These are phyloP conservation scores for Alopecurus myosuroides DNA, from an alignment of 176 grass and related monocot species.

Conservation along the genomic window DNA sequence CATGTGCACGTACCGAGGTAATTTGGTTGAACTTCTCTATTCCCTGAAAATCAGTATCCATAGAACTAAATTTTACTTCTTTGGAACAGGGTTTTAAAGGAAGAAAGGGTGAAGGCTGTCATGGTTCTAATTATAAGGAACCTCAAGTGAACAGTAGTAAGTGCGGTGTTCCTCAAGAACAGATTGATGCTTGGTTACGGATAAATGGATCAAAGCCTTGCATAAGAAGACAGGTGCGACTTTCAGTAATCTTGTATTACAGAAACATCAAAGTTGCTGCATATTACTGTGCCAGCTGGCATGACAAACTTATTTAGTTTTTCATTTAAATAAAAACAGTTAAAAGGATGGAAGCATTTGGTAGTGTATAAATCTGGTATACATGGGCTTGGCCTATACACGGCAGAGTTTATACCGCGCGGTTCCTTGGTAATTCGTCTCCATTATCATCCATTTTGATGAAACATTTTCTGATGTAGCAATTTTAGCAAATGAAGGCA, in stretches of 20 bases:
- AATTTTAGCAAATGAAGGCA: constrained; percentile 5
- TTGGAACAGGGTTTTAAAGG: constrained; percentile 68
- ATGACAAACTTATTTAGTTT: background rate
- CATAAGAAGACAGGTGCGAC: constrained; percentile 31
- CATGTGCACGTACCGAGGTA: constrained; percentile 79
- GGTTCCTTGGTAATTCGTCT: constrained; percentile 72
- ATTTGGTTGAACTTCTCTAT: constrained; percentile 8
- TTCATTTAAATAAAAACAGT: constrained; percentile 65
- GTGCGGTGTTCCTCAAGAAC: constrained; percentile 83
- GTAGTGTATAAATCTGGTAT: constrained; percentile 94
- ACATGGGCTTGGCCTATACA: constrained; percentile 95
- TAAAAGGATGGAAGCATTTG: constrained; percentile 82
- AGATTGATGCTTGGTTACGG: constrained; percentile 86
- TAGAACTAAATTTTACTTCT: constrained; percentile 1
- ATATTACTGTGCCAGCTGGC: constrained; percentile 8
- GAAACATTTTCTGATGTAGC: background rate
- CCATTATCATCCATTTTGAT: background rate
- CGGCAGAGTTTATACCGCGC: constrained; percentile 68
- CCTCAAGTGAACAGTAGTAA: constrained; percentile 22
- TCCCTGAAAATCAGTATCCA: background rate
- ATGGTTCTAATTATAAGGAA: constrained; percentile 34
- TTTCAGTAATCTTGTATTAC: background rate
- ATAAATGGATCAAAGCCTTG: constrained; percentile 79
- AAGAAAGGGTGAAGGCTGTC: constrained; percentile 43
- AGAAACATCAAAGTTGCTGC: background rate